Percentiles rank a stretch among this genome's conserved stretches.
phyloP scores from a whole-genome alignment of 176 grass and related monocot species.

The Thalia dealbata region DNA sequence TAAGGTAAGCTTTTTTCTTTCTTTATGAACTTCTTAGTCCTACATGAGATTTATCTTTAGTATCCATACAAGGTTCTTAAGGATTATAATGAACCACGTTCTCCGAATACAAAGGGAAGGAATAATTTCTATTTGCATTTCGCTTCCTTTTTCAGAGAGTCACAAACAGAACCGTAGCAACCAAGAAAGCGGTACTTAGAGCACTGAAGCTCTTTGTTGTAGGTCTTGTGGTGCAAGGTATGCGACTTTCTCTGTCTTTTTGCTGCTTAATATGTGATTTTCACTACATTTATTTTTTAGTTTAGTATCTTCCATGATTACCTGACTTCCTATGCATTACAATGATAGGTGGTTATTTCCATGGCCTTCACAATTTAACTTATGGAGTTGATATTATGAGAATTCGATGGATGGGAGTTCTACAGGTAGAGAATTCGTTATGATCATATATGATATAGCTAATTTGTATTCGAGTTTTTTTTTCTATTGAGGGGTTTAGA shows the following conservation, averaged over 20 bases:
- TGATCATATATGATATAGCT: not conserved
- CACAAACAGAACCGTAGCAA: conserved; percentile 31
- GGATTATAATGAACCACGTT: not conserved
- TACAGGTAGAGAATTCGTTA: conserved; percentile 40
- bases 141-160: conserved; percentile 29
- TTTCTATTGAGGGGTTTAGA: not conserved
- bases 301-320: not conserved
- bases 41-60: not conserved
- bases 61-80: not conserved
- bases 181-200: conserved; percentile 43
- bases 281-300: not conserved
- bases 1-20: conserved; percentile 30
- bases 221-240: conserved; percentile 75
- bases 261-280: not conserved
- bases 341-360: conserved; percentile 67
- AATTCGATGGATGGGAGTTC: conserved; percentile 57
- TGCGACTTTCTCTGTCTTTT: not conserved
- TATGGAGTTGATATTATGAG: conserved; percentile 53
- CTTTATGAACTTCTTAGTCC: not conserved
- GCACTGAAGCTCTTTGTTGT: conserved; percentile 58
- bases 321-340: not conserved
- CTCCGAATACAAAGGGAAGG: not conserved
- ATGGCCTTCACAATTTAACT: conserved; percentile 34
- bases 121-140: not conserved
- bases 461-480: too few relatives aligned